phyloP scores from a whole-genome alignment of 805 yeast species.

The Barnettozyma pratensis region DNA sequence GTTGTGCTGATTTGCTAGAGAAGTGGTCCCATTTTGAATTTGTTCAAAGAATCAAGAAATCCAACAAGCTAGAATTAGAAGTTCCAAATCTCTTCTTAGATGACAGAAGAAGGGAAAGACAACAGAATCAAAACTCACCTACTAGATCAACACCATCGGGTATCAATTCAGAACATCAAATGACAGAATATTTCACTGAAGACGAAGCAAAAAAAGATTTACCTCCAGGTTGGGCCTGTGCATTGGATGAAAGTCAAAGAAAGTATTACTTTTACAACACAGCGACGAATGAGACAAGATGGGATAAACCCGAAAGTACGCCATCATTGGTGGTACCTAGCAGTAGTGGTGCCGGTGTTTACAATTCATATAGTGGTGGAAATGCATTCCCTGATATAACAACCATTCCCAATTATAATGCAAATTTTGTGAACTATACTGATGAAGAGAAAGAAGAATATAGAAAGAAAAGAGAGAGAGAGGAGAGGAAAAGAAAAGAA shows the following conservation, averaged over 20 bases:
- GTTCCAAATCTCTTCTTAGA: constrained; percentile 4
- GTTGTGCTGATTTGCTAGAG: constrained; percentile 43
- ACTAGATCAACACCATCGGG: constrained; percentile 2
- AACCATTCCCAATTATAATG: background rate
- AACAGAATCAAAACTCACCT: background rate
- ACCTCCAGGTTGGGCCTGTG: constrained; percentile 27
- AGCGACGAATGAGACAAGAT: constrained; percentile 40
- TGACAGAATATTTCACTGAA: constrained; percentile 43
- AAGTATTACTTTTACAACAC: constrained; percentile 44
- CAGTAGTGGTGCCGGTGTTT: background rate
- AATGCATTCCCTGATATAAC: background rate
- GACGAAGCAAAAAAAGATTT: constrained; percentile 2
- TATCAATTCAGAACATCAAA: constrained; percentile 5
- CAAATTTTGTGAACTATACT: constrained; percentile 1
- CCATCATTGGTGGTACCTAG: constrained; percentile 4
- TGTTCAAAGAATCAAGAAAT: constrained; percentile 83
- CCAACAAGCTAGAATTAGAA: background rate
- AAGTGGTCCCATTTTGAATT: constrained; percentile 73
- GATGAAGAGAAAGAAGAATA: constrained; percentile 24
- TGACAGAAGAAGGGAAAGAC: constrained; percentile 18
- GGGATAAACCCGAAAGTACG: constrained; percentile 50
- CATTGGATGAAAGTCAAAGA: constrained; percentile 43
- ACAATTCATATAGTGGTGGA: too few species aligned
- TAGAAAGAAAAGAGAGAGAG: constrained; percentile 28
- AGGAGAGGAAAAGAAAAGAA: constrained; percentile 23